A percentile compares a stretch with the other conserved stretches of the same genome.
These are phyloP conservation scores for Vitis hybrid DNA, from an alignment of 177 flowering plant species.

Conservation along the genomic window DNA sequence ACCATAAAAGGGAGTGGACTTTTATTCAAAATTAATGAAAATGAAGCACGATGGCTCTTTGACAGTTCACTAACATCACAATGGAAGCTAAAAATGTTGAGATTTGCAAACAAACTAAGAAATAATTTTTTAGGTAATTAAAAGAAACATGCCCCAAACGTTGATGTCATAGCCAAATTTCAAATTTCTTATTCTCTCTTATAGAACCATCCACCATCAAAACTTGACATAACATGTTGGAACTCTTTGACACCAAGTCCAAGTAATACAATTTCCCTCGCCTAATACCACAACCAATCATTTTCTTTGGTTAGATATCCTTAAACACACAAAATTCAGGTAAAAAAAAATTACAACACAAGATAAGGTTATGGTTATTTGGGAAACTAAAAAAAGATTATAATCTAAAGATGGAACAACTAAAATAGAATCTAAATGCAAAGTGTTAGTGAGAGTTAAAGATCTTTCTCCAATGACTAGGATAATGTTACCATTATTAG, in stretches of 20 bases:
- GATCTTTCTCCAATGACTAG: not conserved
- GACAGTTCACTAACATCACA: not conserved
- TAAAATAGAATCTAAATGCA: not conserved
- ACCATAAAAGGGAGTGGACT: not conserved
- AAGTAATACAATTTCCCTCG: not conserved
- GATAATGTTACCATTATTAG: not conserved
- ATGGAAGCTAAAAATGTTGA: not conserved
- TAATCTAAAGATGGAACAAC: too few relatives aligned
- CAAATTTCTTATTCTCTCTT: not conserved
- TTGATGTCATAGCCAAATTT: not conserved
- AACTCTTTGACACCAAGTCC: not conserved
- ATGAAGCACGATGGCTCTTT: not conserved
- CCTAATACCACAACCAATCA: not conserved
- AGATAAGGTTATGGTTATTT: not conserved
- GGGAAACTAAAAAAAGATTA: too few relatives aligned
- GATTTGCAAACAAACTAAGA: not conserved
- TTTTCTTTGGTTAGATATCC: not conserved
- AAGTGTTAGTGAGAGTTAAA: not conserved
- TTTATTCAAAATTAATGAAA: not conserved
- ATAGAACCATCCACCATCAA: not conserved
- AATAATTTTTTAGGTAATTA: not conserved
- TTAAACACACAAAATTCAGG: not conserved
- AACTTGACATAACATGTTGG: not conserved
- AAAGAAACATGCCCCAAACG: not conserved
- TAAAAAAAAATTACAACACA: not conserved